Base-by-base conservation (phyloP, 805 yeast genomes). In the Metschnikowia kofuensis region DNA sequence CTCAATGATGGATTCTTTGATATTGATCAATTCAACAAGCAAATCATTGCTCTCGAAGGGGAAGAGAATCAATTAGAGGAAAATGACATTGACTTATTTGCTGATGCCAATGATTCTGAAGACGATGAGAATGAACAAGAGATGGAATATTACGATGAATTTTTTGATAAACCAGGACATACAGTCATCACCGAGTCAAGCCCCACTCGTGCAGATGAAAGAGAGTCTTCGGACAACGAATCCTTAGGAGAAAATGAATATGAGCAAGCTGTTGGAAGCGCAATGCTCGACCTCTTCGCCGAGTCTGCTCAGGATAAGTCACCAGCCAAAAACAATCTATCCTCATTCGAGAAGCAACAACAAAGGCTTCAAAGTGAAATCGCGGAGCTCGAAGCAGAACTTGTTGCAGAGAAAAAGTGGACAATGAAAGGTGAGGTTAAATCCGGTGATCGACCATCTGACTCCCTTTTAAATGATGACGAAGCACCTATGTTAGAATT, bases 331-430 rank as follows among this genome's bases (percentile, higher is more conserved):
- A 66, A 68, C 46, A 72, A 71, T 32, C 67, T 89, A 48, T 88
- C 96, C 0, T 79, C 89, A 4, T 89, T 82, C 63, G 95, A 92
- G 67, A 85, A 79, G 57, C 96, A 89, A 64, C 97, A 92, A 66
- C 73, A 75, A 45, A 81, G 80, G 51, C 74, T 94, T 27, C 87
- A 84, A 59, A 76, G 78, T 34, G 96, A 94, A 67, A 94, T 94
- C 52, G 79, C 79, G 34, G 76, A 79, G 57, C 74, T 91, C 43
- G 99, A 92, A 68, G 81, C 83, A 40, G 97, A 91, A 64, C 84
- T 94, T 14, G 83, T 92, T 30, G 94, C 91, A 4, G 92, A 86
- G 49, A 92, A 94, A 71, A 83, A 83, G 60, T 92, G 99, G 99
- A 83, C 96, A 7, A 77, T 92, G 80, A 86, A 84, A 59, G 99